These are phyloP conservation scores for Exophiala xenobiotica DNA, from an alignment of 2,329 filamentous ascomycete genomes.

Conservation along the genomic window DNA sequence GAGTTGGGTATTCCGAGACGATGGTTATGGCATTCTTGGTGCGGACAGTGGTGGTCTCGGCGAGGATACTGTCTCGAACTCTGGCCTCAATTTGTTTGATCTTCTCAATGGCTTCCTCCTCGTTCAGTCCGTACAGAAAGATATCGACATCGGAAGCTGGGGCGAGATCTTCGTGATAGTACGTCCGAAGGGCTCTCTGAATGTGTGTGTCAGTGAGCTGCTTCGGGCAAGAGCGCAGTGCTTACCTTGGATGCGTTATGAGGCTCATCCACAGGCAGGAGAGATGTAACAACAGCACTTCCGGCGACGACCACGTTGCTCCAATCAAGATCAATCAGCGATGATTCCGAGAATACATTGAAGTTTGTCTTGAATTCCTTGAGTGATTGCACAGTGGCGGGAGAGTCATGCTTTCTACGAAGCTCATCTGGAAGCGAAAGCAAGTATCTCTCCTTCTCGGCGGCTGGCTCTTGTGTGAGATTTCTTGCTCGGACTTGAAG, in stretches of 20 bases:
- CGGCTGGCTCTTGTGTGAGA: conserved; percentile 33
- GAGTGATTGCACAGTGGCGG: conserved; percentile 66
- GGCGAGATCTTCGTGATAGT: conserved; percentile 78
- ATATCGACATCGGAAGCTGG: conserved; percentile 85
- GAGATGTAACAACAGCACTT: conserved; percentile 74
- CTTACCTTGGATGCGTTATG: conserved; percentile 59
- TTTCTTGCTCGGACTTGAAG: conserved; percentile 37
- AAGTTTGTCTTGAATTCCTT: conserved; percentile 77
- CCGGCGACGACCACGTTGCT: conserved; percentile 78
- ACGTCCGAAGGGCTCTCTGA: conserved; percentile 53
- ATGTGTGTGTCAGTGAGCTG: background rate
- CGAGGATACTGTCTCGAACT: conserved; percentile 74
- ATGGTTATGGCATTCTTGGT: conserved; percentile 89
- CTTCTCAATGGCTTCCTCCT: conserved; percentile 76
- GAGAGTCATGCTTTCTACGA: conserved; percentile 61
- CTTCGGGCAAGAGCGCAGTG: background rate
- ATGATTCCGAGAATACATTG: conserved; percentile 75
- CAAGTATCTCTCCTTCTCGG: conserved; percentile 37
- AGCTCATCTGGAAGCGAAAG: conserved; percentile 46
- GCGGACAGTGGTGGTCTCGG: conserved; percentile 79
- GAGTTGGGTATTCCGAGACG: conserved; percentile 76
- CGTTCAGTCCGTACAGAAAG: conserved; percentile 76
- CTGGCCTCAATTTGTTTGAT: conserved; percentile 76
- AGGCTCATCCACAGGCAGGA: conserved; percentile 67
- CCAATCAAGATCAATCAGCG: conserved; percentile 75